Evolutionary conservation across 495 filamentous ascomycete species (phyloP), one percentile per base, ranked within the genome.

Genomic region (Elasticomyces elasticus): DNA sequence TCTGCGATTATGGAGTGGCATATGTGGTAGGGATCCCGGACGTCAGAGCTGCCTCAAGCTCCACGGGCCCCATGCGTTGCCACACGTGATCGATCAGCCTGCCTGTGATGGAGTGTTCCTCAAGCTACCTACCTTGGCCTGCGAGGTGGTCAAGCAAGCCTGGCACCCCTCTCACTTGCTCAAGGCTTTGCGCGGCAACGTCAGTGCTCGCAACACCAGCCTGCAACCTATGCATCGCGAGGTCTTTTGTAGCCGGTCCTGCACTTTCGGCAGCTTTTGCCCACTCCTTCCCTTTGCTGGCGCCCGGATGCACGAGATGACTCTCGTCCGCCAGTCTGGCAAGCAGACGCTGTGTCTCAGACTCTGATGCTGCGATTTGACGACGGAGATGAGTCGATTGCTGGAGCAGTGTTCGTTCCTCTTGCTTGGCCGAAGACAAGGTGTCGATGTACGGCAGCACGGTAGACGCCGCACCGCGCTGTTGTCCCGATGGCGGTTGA

Each of bases 261-360:
- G 15, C n/a, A 56, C 56, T 20, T 59, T 47, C 15, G 23, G 44
- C 58, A 7, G 63, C 63, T n/a, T 33, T 15, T 1, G 54, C 51
- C 63, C 63, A 65, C 2, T 50, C 54, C 17, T 43, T 38, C n/a
- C 49, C 52, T 9, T 30, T 46, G 1, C 19, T 24, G 1, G 58
- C 33, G 12, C 62, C 65, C 1, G 65, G 61, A 7, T 58, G 47
- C 3, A 67, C 60, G 7, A 69, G 60, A 52, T 66, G 67, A 42
- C 67, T 69, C 55, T 69, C 67, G 25, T 62, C 62, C 13, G 67
- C 61, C 5, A 69, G 54, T 3, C 67, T 56, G 6, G 47, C 37
- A 23, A 69, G 49, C 9, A 62, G 22, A 5, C 61, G 56, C 15
- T 45, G 33, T 0, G 54, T 58, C 24, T 62, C 56, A 12, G 54